Conservation (phyloP, 129 eudicot species). For the Heracleum sosnowskyi region DNA sequence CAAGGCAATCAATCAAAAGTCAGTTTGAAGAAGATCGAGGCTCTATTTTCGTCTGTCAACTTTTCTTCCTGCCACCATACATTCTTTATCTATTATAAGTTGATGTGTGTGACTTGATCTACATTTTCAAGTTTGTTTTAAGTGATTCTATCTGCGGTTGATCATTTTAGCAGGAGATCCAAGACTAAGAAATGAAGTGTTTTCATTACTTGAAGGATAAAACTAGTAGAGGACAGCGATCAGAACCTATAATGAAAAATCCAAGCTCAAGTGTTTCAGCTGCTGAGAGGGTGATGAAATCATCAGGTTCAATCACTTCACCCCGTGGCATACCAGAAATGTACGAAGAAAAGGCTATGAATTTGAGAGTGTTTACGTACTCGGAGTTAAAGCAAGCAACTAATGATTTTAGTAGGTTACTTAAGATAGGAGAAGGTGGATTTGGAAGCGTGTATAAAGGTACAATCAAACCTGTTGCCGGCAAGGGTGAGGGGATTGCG, state of each 20-base stretch:
- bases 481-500: constrained; percentile 44
- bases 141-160: no score
- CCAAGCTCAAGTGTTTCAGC: constrained; percentile 40
- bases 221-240: constrained; percentile 47
- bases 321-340: constrained; percentile 57
- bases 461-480: constrained; percentile 48
- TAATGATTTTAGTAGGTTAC: constrained; percentile 49
- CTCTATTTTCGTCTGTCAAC: neutral
- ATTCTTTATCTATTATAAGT: neutral
- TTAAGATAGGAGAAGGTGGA: constrained; percentile 94
- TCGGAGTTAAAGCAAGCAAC: constrained; percentile 69
- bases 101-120: neutral
- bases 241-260: constrained; percentile 55
- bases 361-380: constrained; percentile 63
- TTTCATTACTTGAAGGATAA: constrained; percentile 64
- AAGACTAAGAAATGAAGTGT: constrained; percentile 59
- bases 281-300: constrained; percentile 43
- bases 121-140: neutral
- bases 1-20: neutral
- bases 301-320: constrained; percentile 49
- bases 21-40: neutral
- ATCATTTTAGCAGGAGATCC: neutral
- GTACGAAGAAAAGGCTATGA: constrained; percentile 62
- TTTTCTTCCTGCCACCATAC: neutral
- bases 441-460: constrained; percentile 86